Base-by-base conservation (phyloP, 2,329 filamentous ascomycete genomes). In the Alternaria sp. region DNA sequence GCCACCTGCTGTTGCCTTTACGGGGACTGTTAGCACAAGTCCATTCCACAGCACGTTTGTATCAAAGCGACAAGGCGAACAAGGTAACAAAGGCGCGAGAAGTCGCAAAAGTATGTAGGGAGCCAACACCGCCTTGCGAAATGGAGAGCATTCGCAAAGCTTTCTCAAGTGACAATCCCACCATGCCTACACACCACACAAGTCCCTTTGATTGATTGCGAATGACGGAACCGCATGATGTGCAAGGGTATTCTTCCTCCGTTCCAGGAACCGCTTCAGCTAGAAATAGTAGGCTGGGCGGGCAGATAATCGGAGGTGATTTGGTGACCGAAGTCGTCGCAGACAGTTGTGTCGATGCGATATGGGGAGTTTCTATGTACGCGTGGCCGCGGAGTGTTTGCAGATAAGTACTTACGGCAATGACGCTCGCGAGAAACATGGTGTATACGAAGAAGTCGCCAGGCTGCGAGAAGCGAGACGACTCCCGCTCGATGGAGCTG, bases 391-490 rank as follows among this genome's bases (percentile, higher is more conserved):
- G 39, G 20, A 24, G 14, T 42, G 38, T 6, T 22, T 53, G 48
- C 41, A 46, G 56, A 46, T 43, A 57, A 48, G 46, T 63, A 85
- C 93, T 88, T 92, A 97, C 93, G 83, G 93, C 75, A 66, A 95
- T 94, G 72, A 90, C 81, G 52, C 81, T 80, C 68, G 86, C 84
- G 70, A 94, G 85, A 75, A 95, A 95, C 60, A 89, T 80, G 69
- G 96, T 81, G 76, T 96, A 97, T 81, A 89, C 89, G 64, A 95
- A 84, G 70, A 95, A 87, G 76, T 95, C 91, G 74, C 92, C 93
- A 59, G 91, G 91, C 67, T 86, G 85, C 42, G 84, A 81, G 77
- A 97, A 94, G 61, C 91, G 88, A 54, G 89, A 81, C 63, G 90
- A 91, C 65, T 86, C 85, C 42, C 80, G 85, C 82, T 97, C 94